These are phyloP conservation scores for Citrus maxima DNA, from an alignment of 345 rosid genomes.

Conservation along the genomic window DNA sequence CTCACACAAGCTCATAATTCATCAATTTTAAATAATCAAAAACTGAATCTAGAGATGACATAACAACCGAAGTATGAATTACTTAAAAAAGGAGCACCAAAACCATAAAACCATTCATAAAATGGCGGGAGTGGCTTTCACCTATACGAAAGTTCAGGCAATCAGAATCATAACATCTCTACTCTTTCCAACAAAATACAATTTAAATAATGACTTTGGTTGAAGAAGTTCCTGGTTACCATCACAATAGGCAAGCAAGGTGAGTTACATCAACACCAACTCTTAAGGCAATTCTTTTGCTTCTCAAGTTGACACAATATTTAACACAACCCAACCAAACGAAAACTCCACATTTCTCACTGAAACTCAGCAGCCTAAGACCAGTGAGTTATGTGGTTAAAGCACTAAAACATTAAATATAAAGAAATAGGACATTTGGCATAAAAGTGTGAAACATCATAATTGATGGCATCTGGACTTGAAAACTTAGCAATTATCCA, in stretches of 20 bases:
- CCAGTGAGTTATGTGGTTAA: neutral
- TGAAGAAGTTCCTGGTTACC: too few relatives aligned
- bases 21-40: neutral
- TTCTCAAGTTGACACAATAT: neutral
- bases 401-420: neutral
- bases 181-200: too few relatives aligned
- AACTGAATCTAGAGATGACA: neutral
- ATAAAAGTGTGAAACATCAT: neutral
- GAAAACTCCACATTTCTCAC: neutral
- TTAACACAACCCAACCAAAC: neutral
- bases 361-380: neutral
- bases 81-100: too few relatives aligned
- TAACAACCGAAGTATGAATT: neutral
- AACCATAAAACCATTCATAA: too few relatives aligned
- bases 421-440: neutral
- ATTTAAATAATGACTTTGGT: too few relatives aligned
- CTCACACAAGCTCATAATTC: neutral
- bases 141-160: neutral
- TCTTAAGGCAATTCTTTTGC: neutral
- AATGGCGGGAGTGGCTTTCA: neutral
- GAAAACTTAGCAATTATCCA: neutral
- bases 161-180: neutral
- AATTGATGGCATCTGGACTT: neutral
- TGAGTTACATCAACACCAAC: neutral
- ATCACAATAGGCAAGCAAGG: too few relatives aligned